Base-by-base conservation (phyloP, 2,329 filamentous ascomycete genomes). In the Pestalotiopsis sp. region DNA sequence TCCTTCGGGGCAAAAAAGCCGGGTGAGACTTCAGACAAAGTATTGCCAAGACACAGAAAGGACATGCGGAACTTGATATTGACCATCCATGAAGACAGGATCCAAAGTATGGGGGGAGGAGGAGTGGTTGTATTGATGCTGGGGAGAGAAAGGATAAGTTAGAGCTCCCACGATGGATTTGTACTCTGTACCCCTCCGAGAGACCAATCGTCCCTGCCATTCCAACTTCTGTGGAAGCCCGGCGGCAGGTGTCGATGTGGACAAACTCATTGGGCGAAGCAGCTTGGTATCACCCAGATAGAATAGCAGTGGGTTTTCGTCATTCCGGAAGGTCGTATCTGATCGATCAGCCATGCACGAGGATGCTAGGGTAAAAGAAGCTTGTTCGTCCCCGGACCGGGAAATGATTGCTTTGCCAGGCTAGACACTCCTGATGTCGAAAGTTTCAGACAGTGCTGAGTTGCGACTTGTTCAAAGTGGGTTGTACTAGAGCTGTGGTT, bases 271-370 rank as follows among this genome's bases (percentile, higher is more conserved):
- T 52, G 45, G 45, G 11, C 23, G 5, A 52, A n/a, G 45, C 45
- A 52, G 45, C 45, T 52, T 52, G 45, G 45, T 52, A 52, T 52
- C 20, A 52, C 45, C 45, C 45, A 52, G 45, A 52, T 52, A n/a
- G 45, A 52, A 62, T 39, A 62, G 14, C 31, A 39, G 12, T n/a
- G 36, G 14, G 27, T 20, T 62, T 13, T 62, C 25, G 31, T 59
- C n/a, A 39, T 62, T 62, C 59, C 36, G 59, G 59, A 62, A 62
- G 59, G 59, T 62, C 59, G 59, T 39, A 62, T 62, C 31, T 7
- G 69, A 45, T 72, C 70, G 69, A 64, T 66, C 60, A 70, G 68
- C 71, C 70, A 72, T 72, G 17, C 45, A 31, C 45, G 38, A 58
- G 64, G 36, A 52, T 27, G 12, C 60, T 52, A 41, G 36, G 27